Percentiles rank a stretch among this genome's conserved stretches.
phyloP scores from a whole-genome alignment of 306 rosid genomes.

The Trifolium dubium region DNA sequence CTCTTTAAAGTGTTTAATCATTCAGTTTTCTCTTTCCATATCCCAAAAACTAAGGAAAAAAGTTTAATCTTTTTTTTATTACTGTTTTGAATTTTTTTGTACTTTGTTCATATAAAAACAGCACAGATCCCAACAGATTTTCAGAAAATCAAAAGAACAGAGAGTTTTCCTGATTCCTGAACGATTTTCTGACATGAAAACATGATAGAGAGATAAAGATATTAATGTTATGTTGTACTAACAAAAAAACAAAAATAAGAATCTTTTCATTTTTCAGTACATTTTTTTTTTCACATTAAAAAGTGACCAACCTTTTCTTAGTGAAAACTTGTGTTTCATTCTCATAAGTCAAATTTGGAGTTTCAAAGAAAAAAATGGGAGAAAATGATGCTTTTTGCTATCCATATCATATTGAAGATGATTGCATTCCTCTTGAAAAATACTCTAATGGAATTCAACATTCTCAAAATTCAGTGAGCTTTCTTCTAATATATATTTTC shows the following conservation, averaged over 20 bases:
- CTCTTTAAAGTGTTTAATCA: slow-evolving; percentile 29
- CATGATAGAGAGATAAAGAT: slow-evolving; percentile 42
- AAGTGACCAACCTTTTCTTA: slow-evolving; percentile 44
- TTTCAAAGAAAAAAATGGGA: slow-evolving; percentile 41
- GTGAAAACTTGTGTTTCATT: slow-evolving; percentile 33
- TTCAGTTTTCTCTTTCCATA: slow-evolving; percentile 46
- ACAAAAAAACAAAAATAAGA: slow-evolving; percentile 53
- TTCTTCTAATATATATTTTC: slow-evolving; percentile 26
- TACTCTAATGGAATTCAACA: slow-evolving; percentile 49
- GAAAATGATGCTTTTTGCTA: slow-evolving; percentile 62
- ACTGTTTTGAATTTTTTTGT: slow-evolving; percentile 35
- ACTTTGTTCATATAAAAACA: slow-evolving; percentile 45
- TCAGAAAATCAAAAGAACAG: slow-evolving; percentile 72
- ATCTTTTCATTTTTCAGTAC: slow-evolving; percentile 67
- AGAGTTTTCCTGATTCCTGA: slow-evolving; percentile 79
- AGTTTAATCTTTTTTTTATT: slow-evolving; percentile 49
- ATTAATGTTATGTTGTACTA: not conserved
- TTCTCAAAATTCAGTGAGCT: slow-evolving; percentile 60
- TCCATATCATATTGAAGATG: slow-evolving; percentile 64
- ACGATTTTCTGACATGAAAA: slow-evolving; percentile 76
- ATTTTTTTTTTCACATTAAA: slow-evolving; percentile 43
- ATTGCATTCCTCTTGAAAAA: slow-evolving; percentile 47
- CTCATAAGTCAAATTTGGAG: slow-evolving; percentile 32
- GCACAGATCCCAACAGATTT: slow-evolving; percentile 86
- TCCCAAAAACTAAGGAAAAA: slow-evolving; percentile 60